These are phyloP conservation scores for Lasiodiplodia sp. DNA, from an alignment of 2,329 filamentous ascomycete genomes.

Conservation along the genomic window DNA sequence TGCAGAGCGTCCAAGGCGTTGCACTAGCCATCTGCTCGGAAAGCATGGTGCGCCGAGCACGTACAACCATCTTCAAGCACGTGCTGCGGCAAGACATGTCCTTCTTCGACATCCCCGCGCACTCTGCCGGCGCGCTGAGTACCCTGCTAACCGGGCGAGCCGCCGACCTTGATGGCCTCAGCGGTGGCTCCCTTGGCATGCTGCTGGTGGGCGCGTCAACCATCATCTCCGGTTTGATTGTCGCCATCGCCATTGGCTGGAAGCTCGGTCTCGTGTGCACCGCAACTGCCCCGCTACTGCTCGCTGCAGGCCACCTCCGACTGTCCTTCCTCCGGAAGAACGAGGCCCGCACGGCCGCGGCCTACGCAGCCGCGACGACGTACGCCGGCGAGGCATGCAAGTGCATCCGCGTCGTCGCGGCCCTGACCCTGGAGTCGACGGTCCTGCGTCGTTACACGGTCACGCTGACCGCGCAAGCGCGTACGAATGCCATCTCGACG, in stretches of 20 bases:
- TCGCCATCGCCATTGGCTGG: slow-evolving; percentile 78
- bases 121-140: slow-evolving; percentile 84
- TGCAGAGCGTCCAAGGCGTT: slow-evolving; percentile 42
- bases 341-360: slow-evolving; percentile 75
- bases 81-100: slow-evolving; percentile 89
- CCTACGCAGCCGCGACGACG: slow-evolving; percentile 80
- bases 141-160: slow-evolving; percentile 86
- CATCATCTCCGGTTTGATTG: slow-evolving; percentile 71
- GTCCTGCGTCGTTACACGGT: slow-evolving; percentile 74
- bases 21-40: slow-evolving; percentile 85
- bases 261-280: slow-evolving; percentile 84
- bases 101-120: slow-evolving; percentile 87
- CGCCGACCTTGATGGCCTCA: slow-evolving; percentile 83
- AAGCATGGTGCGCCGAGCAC: slow-evolving; percentile 78
- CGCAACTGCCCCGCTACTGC: slow-evolving; percentile 74
- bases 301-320: slow-evolving; percentile 80
- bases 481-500: slow-evolving; percentile 45
- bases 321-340: slow-evolving; percentile 84
- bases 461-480: slow-evolving; percentile 61
- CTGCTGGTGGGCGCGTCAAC: slow-evolving; percentile 80
- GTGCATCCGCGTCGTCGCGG: slow-evolving; percentile 88
- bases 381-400: slow-evolving; percentile 91
- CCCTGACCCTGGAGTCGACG: slow-evolving; percentile 81
- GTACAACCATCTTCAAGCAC: slow-evolving; percentile 78
- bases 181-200: slow-evolving; percentile 82